Base-by-base conservation (phyloP, 805 yeast genomes). In the Maudiozyma saulgeensis region DNA sequence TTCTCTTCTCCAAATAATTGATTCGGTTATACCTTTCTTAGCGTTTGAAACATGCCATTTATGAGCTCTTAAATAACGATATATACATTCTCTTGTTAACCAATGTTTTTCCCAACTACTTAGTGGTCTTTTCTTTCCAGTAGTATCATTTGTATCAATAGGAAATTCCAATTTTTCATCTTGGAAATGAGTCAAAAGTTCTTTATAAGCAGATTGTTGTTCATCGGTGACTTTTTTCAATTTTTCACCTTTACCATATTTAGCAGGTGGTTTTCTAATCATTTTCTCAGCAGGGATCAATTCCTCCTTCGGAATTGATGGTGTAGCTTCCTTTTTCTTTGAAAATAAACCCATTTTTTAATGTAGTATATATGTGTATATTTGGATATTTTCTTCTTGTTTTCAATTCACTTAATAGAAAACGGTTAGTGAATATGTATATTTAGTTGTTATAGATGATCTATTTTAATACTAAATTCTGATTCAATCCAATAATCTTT, bases 1-100 rank as follows among this genome's bases (percentile, higher is more conserved):
- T 11, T 76, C 73, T 51, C 82, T 68, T 63, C 82, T 70, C 82
- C 82, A 78, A 1, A 69, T 62, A n/a, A 78, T 50, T 1, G 81
- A 75, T 16, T 71, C 72, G 41, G 70, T 71, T 11, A 78, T 59
- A 48, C 77, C 61, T 49, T 72, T 70, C 25, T 73, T 71, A 4
- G 81, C 71, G 7, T 66, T 62, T 9, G 69, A 68, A 0, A 57
- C 58, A 50, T 74, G 67, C 80, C 81, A 77, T 52, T 76, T 77
- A 41, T 75, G 67, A 8, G 81, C 81, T 41, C 79, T 63, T 43
- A 78, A 64, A 53, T 75, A 78, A 49, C 82, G 62, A 46, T 76
- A 57, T 34, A 78, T 68, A 55, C 82, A 77, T 56, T 78, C 82
- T 55, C 74, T 70, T 5, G 80, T 73, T 47, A 78, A 49, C 67